Base-by-base conservation (phyloP, 2,329 filamentous ascomycete genomes). In the Penicillium sp. region DNA sequence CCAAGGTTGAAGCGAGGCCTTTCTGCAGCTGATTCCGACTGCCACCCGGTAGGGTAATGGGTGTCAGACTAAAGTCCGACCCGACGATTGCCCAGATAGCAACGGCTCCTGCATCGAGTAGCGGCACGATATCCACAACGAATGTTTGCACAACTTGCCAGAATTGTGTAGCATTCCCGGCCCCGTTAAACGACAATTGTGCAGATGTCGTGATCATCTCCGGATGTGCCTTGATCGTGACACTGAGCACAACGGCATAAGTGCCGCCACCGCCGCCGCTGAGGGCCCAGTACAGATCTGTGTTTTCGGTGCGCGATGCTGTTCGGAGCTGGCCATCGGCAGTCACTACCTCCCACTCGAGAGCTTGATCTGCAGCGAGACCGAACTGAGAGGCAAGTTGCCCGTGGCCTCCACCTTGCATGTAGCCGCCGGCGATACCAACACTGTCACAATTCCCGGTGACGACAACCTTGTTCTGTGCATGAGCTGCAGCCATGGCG, bases 361-460 rank as follows among this genome's bases (percentile, higher is more conserved):
- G 44, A 5, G 49, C 43, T 27, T 51, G 55, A 28, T 55, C 72
- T 2, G 65, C 64, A 10, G 72, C 73, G 2, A 66, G 61, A 0
- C 70, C 76, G 62, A n/a, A 72, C 59, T 52, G 72, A 63, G 54
- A 76, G 70, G 2, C 69, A 66, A 13, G 66, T 69, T 35, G 75
- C 54, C 13, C 72, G 37, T 76, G 72, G 5, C 74, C 73, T 24
- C 72, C 74, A 13, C 72, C 71, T 28, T 67, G 65, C 0, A 62
- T 57, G 65, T 69, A 75, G 0, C 72, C 72, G 2, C 70, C 70
- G n/a, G 48, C 46, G 6, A 62, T 24, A 2, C 47, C 47, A 31
- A 49, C 47, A 9, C 47, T 49, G 6, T 45, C 47, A 35, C 47
- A 45, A 15, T 49, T 49, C 4, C 47, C 47, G n/a, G 47, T 40